Conservation (phyloP, 2,329 filamentous ascomycete species). For the Purpureocillium lavendulum region DNA sequence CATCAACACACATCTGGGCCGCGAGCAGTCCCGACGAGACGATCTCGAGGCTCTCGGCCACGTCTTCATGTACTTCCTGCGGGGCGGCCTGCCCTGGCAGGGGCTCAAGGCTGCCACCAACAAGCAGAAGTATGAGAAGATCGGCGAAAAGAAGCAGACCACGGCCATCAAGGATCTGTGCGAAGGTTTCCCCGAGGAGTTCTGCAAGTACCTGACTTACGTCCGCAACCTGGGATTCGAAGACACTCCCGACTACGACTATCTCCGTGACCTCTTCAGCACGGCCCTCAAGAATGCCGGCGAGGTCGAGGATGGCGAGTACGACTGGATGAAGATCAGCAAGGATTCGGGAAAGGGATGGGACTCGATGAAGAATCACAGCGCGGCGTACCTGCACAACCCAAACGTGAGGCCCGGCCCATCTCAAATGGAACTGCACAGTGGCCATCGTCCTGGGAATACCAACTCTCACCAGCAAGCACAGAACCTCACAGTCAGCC, state of each 20-base stretch:
- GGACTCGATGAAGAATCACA: conserved; percentile 65
- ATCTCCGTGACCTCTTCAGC: conserved; percentile 91
- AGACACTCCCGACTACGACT: conserved; percentile 97
- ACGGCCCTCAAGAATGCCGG: conserved; percentile 90
- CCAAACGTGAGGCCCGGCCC: conserved; percentile 70
- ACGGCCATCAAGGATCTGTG: conserved; percentile 95
- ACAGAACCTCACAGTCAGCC: conserved; percentile 65
- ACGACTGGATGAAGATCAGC: conserved; percentile 99
- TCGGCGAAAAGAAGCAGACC: conserved; percentile 99
- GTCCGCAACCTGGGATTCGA: conserved; percentile 97
- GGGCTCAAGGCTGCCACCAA: conserved; percentile 66
- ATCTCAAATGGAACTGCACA: conserved; percentile 78
- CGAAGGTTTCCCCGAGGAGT: conserved; percentile 92
- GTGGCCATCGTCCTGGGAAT: conserved; percentile 59
- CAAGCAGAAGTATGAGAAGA: conserved; percentile 99
- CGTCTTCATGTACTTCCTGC: conserved; percentile 67
- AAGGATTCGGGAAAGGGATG: conserved; percentile 76
- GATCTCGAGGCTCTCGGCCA: conserved; percentile 83
- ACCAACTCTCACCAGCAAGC: conserved; percentile 54
- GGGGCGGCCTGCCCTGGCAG: conserved; percentile 65
- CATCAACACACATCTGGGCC: conserved; percentile 96
- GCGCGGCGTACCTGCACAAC: conserved; percentile 56
- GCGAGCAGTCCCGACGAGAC: conserved; percentile 92
- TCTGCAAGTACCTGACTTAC: conserved; percentile 95
- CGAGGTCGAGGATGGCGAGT: conserved; percentile 94